Evolutionary conservation across 148 eudicot genomes (phyloP).

Genomic region (Agrostemma githago): DNA sequence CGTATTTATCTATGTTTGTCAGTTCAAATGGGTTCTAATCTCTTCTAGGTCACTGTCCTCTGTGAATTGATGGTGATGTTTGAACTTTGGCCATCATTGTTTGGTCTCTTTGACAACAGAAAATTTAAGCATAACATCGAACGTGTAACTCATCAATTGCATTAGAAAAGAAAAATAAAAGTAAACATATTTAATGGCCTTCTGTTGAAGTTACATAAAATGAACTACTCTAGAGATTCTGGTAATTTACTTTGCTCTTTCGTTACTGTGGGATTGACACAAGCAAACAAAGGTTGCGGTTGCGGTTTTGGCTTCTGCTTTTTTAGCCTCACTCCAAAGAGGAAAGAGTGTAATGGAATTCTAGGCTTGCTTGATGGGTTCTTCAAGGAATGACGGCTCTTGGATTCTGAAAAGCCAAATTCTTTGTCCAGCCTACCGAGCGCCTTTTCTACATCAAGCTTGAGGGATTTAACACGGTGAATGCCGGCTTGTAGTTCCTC

Average conservation of each 20-base stretch:
- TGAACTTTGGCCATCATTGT: not conserved
- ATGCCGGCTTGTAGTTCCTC: slow-evolving; percentile 54
- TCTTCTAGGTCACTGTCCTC: no score
- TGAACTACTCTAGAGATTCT: slow-evolving; percentile 12
- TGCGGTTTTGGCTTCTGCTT: slow-evolving; percentile 35
- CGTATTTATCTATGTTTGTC: not conserved
- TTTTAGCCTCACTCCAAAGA: slow-evolving; percentile 64
- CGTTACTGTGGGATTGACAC: slow-evolving; percentile 45
- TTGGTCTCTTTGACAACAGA: not conserved
- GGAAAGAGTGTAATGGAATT: slow-evolving; percentile 60
- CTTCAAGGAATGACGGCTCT: slow-evolving; percentile 24
- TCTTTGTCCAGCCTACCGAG: slow-evolving; percentile 50
- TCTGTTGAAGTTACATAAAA: not conserved
- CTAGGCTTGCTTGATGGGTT: slow-evolving; percentile 37
- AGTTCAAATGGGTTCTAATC: slow-evolving; percentile 10
- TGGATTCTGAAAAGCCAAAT: slow-evolving; percentile 33
- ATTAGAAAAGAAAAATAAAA: not conserved
- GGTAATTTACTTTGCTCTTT: slow-evolving; percentile 33
- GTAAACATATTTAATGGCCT: slow-evolving; percentile 5
- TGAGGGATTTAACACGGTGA: slow-evolving; percentile 43
- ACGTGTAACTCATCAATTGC: not conserved
- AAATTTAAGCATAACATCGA: not conserved
- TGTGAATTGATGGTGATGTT: no score
- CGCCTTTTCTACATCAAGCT: slow-evolving; percentile 41
- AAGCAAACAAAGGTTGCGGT: slow-evolving; percentile 44